Percentiles rank a stretch among this genome's conserved stretches.
phyloP scores from a whole-genome alignment of 176 grass and related monocot species.

The Typha latifolia region DNA sequence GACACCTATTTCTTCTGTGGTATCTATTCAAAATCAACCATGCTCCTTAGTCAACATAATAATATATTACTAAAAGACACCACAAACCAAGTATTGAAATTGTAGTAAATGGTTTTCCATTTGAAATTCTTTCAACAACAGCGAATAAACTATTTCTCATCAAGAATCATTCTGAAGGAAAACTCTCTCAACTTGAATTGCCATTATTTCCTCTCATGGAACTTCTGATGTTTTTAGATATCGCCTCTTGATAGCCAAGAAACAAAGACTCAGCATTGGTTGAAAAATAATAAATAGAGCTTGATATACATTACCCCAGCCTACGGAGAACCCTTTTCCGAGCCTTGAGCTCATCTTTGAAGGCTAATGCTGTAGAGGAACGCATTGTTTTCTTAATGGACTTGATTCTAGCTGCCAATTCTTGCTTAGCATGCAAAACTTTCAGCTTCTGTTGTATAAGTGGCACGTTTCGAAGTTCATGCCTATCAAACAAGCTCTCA shows the following conservation, averaged over 20 bases:
- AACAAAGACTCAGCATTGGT: neutral
- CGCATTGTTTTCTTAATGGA: slow-evolving; percentile 58
- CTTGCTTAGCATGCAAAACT: slow-evolving; percentile 81
- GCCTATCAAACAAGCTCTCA: slow-evolving; percentile 81
- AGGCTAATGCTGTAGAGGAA: slow-evolving; percentile 73
- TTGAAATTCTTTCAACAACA: too few species aligned
- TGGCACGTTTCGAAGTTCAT: slow-evolving; percentile 55
- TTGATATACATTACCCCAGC: slow-evolving; percentile 46
- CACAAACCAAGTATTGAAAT: too few species aligned
- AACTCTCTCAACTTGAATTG: too few species aligned
- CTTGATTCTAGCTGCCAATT: slow-evolving; percentile 74
- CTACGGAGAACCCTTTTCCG: slow-evolving; percentile 81
- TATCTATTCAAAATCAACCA: too few species aligned
- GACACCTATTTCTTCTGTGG: too few species aligned
- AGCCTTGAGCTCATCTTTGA: slow-evolving; percentile 90
- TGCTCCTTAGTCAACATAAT: too few species aligned
- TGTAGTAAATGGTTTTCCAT: too few species aligned
- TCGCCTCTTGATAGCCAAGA: neutral
- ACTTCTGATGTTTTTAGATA: too few species aligned
- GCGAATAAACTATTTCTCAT: too few species aligned
- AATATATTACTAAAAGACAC: too few species aligned
- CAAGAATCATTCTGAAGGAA: too few species aligned
- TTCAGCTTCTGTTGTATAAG: slow-evolving; percentile 79
- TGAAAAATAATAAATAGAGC: neutral
- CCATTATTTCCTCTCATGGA: too few species aligned